Evolutionary conservation across 331 rosid species (phyloP).

Genomic region (Phaseolus coccineus): DNA sequence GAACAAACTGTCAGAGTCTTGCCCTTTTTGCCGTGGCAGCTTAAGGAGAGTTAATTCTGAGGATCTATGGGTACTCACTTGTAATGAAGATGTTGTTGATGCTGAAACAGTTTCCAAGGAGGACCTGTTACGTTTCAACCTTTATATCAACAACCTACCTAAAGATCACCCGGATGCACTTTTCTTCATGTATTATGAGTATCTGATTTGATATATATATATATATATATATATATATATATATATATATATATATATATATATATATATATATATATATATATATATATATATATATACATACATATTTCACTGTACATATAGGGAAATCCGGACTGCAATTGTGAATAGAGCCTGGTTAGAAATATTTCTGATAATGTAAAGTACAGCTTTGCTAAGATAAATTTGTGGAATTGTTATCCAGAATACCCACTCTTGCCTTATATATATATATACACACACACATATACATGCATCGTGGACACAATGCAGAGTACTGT

Average conservation of each 20-base stretch:
- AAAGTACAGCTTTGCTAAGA: slow-evolving; percentile 36
- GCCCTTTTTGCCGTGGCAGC: slow-evolving; percentile 97
- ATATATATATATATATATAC: no score
- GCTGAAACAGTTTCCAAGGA: slow-evolving; percentile 83
- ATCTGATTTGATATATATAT: slow-evolving; percentile 57
- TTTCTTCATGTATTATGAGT: slow-evolving; percentile 85
- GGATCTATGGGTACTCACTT: slow-evolving; percentile 95
- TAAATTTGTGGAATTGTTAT: slow-evolving; percentile 40
- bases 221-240: no score
- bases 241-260: no score
- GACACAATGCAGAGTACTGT: slow-evolving; percentile 28
- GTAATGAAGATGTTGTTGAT: slow-evolving; percentile 89
- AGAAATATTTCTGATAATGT: slow-evolving; percentile 48
- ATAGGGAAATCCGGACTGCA: slow-evolving; percentile 54
- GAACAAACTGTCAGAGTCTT: slow-evolving; percentile 81
- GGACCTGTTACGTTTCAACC: slow-evolving; percentile 83
- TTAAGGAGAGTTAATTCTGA: slow-evolving; percentile 94
- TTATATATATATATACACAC: neutral
- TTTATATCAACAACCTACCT: slow-evolving; percentile 83
- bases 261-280: no score
- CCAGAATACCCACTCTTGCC: slow-evolving; percentile 32
- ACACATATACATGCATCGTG: slow-evolving; percentile 23
- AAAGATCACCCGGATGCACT: slow-evolving; percentile 93
- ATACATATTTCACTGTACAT: slow-evolving; percentile 54
- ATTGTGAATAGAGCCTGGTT: slow-evolving; percentile 79